Evolutionary conservation across 2,329 filamentous ascomycete species (phyloP), one percentile per base, ranked within the genome.

Genomic region (Penicillium janthinellum): DNA sequence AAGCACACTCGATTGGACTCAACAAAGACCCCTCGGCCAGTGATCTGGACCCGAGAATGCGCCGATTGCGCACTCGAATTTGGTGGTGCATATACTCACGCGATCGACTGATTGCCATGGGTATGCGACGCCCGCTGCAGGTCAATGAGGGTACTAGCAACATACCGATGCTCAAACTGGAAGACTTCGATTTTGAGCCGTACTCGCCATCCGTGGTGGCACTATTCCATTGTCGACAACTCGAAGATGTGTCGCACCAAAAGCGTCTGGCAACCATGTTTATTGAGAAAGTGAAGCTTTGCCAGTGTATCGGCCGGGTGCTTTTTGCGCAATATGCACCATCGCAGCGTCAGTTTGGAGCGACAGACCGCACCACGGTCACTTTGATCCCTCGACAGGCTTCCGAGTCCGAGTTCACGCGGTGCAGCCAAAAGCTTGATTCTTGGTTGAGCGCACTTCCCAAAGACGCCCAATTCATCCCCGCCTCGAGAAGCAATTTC

Each of bases 81-180:
- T 96, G 92, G 92, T 96, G 92, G 92, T 94, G 90, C 28, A 91
- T 91, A 63, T 96, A 94, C 71, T 95, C 96, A 86, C 88, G 92
- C 44, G 92, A 96, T 75, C 89, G 92, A 39, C 84, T 96, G 20
- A 90, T 96, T 60, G 92, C 92, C 1, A 83, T 96, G 39, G 92
- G 92, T 51, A 93, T 96, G 90, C 86, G 92, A 49, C 86, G 92
- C 41, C 92, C 92, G 2, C 94, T 91, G 2, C 84, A 92, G 61
- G 94, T 96, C 77, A 95, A 96, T 79, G 88, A 92, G 63, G 90
- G 93, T 66, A 91, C 96, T 70, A 95, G 91, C 71, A 91, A 96
- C 70, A 91, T 96, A n/a, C 91, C 92, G 0, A 92, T 96, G 89
- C 81, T 96, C 44, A 86, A 83, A 35, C 79, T 92, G 66, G 82